Evolutionary conservation across 164 flowering plant genomes (phyloP).

Genomic region (Buxus sempervirens): DNA sequence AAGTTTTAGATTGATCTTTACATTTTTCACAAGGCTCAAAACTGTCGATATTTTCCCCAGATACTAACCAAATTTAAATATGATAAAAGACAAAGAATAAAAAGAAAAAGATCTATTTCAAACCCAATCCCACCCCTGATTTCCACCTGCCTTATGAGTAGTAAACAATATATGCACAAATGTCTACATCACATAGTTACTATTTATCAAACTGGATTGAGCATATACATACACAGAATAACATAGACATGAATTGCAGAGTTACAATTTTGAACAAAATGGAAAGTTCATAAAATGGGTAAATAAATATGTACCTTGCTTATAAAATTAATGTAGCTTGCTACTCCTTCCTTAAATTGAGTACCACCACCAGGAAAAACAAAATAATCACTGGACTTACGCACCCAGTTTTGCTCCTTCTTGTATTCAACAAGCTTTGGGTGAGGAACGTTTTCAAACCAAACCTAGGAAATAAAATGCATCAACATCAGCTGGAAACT

Average conservation of each 20-base stretch:
- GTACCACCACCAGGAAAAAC: conserved; percentile 97
- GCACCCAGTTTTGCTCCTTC: conserved; percentile 92
- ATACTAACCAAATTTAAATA: not conserved
- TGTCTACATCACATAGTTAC: not conserved
- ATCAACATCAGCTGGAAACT: not conserved
- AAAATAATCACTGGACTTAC: conserved; percentile 56
- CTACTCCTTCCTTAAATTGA: conserved; percentile 83
- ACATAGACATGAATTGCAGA: not conserved
- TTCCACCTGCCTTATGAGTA: too few species aligned
- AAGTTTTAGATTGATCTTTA: not conserved
- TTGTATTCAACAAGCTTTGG: conserved; percentile 93
- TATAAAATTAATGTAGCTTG: conserved; percentile 51
- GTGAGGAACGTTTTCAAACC: conserved; percentile 94
- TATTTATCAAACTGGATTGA: not conserved
- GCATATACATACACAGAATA: too few species aligned
- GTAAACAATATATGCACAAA: too few species aligned
- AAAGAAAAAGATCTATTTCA: too few species aligned
- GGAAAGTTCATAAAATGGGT: not conserved
- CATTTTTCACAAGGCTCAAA: not conserved
- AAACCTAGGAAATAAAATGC: conserved; percentile 44
- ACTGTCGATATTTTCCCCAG: not conserved
- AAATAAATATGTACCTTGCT: conserved; percentile 45
- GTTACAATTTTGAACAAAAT: not conserved
- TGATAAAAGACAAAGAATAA: too few species aligned
- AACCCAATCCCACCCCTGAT: too few species aligned